These are phyloP conservation scores for Mimosa pudica DNA, from an alignment of 306 rosid genomes.

Conservation along the genomic window DNA sequence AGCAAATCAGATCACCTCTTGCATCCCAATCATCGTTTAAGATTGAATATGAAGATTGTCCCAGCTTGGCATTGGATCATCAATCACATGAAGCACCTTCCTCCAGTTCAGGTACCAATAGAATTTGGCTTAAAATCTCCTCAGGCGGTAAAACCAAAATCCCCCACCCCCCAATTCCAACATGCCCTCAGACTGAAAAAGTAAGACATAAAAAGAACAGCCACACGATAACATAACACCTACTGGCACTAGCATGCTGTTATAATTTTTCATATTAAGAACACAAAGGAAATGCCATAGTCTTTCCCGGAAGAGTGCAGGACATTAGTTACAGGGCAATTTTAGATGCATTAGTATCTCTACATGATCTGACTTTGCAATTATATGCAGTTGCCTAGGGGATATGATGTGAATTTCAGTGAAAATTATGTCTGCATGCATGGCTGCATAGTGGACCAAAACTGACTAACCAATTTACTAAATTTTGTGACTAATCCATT, in stretches of 20 bases:
- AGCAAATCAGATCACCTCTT: conserved; percentile 59
- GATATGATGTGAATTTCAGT: conserved; percentile 1
- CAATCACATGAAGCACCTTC: conserved; percentile 70
- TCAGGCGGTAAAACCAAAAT: neutral
- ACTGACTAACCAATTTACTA: conserved; percentile 1
- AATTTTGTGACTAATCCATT: neutral
- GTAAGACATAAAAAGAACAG: neutral
- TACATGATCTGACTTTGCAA: neutral
- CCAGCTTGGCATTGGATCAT: conserved; percentile 47
- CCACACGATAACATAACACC: neutral
- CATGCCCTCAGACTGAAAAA: neutral
- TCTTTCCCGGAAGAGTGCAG: neutral
- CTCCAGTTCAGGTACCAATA: conserved; percentile 82
- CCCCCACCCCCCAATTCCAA: neutral
- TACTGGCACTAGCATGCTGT: neutral
- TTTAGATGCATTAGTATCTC: neutral
- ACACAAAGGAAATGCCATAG: neutral
- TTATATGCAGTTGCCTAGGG: neutral
- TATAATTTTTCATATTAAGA: neutral
- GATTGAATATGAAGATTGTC: conserved; percentile 56
- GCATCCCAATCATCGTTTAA: conserved; percentile 59
- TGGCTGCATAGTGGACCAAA: neutral
- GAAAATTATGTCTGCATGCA: neutral
- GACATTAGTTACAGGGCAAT: neutral
- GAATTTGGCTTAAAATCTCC: conserved; percentile 6